Conservation (phyloP, 352 stramenopile genomes). For the Hyaloperonospora brassicae region DNA sequence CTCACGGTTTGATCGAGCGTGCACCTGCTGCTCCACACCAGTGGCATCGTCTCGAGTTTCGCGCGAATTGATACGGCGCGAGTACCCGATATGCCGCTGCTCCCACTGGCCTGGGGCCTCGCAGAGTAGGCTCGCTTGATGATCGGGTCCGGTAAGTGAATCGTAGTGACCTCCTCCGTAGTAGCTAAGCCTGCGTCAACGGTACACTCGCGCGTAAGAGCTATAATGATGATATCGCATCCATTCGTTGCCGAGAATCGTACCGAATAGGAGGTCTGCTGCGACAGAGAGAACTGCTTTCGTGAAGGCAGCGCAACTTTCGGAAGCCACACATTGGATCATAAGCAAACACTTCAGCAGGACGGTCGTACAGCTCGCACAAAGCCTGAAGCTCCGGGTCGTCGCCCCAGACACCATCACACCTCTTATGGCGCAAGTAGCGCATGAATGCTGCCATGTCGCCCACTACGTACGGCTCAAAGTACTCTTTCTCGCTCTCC, state of each 20-base stretch:
- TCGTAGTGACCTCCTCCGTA: constrained; percentile 90
- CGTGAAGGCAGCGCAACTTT: constrained; percentile 86
- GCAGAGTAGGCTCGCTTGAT: constrained; percentile 47
- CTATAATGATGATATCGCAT: constrained; percentile 4
- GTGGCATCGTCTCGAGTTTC: constrained; percentile 23
- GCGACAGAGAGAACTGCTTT: constrained; percentile 49
- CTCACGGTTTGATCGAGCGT: constrained; percentile 33
- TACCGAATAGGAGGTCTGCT: constrained; percentile 66
- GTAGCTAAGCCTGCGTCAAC: constrained; percentile 69
- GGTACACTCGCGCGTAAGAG: not conserved
- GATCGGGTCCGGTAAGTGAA: constrained; percentile 59
- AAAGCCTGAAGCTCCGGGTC: constrained; percentile 94
- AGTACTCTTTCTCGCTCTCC: constrained; percentile 88
- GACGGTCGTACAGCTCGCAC: constrained; percentile 90
- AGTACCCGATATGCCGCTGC: constrained; percentile 57
- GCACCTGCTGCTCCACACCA: constrained; percentile 25
- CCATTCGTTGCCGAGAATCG: constrained; percentile 1
- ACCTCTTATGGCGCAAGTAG: constrained; percentile 89
- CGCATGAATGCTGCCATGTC: constrained; percentile 79
- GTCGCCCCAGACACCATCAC: constrained; percentile 90
- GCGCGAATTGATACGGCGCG: constrained; percentile 58
- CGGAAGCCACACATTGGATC: constrained; percentile 56
- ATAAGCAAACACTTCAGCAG: constrained; percentile 87
- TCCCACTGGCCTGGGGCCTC: constrained; percentile 63
- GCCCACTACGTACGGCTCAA: constrained; percentile 87